Evolutionary conservation across 352 stramenopile genomes (phyloP).

Genomic region (Pythium chondricola): DNA sequence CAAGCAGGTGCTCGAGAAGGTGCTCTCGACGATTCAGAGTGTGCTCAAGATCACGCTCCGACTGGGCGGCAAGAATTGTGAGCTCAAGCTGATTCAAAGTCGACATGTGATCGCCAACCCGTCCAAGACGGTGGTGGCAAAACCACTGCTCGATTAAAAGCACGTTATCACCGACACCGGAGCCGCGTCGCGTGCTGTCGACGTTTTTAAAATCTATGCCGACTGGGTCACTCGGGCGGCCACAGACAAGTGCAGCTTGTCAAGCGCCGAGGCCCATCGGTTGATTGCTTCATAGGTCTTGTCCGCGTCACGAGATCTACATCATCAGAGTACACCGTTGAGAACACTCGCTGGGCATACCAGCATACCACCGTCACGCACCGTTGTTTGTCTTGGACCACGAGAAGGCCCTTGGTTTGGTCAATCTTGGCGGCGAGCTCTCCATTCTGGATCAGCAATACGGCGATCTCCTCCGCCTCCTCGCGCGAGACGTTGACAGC

Average conservation of each 20-base stretch:
- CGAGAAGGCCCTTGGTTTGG: constrained; percentile 60
- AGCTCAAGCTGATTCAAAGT: constrained; percentile 82
- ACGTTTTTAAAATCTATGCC: too few species aligned
- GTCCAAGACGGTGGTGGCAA: constrained; percentile 38
- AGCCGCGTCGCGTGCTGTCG: too few species aligned
- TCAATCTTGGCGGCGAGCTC: constrained; percentile 89
- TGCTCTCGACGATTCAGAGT: constrained; percentile 77
- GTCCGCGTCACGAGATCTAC: constrained; percentile 40
- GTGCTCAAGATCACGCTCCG: constrained; percentile 63
- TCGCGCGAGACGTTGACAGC: constrained; percentile 85
- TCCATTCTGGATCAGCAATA: constrained; percentile 89
- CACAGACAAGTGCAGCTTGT: constrained; percentile 42
- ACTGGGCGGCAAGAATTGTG: constrained; percentile 58
- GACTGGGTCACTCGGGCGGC: constrained; percentile 25
- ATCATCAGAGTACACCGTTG: constrained; percentile 8
- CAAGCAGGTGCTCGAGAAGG: constrained; percentile 60
- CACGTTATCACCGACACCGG: too few species aligned
- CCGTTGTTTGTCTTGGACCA: constrained; percentile 48
- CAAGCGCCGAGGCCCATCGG: constrained; percentile 48
- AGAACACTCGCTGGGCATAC: background rate
- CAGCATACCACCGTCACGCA: constrained; percentile 13
- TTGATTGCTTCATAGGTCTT: constrained; percentile 72
- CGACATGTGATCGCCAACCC: constrained; percentile 63
- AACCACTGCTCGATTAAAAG: constrained; percentile 16
- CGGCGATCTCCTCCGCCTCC: constrained; percentile 89